Percentiles rank a stretch among this genome's conserved stretches.
Conservation (phyloP, 768 basidiomycete genomes). For the Porphyrellus cyaneotinctus region DNA sequence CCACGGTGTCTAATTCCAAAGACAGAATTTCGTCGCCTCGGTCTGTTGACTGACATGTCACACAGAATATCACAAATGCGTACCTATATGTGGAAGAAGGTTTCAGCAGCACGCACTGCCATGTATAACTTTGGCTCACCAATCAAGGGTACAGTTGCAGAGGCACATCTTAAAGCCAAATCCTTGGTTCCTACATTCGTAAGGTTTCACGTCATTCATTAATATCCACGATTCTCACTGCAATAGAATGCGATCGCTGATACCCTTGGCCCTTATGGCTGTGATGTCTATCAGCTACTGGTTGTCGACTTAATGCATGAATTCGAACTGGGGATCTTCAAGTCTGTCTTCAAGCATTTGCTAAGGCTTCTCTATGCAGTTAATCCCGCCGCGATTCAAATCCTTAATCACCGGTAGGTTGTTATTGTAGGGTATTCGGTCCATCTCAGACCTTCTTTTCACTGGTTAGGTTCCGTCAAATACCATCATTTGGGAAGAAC, state of each 20-base stretch:
- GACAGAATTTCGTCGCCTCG: conserved; percentile 10
- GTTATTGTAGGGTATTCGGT: not conserved
- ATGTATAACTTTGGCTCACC: conserved; percentile 12
- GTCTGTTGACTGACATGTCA: conserved; percentile 7
- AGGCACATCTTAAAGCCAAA: conserved; percentile 5
- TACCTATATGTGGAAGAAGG: not conserved
- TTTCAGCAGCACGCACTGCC: not conserved
- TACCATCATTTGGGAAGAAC: conserved; percentile 20
- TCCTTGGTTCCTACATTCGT: conserved; percentile 14
- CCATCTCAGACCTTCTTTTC: too few relatives aligned
- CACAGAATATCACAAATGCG: not conserved
- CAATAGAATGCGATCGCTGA: not conserved
- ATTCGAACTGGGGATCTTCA: not conserved
- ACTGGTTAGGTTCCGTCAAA: conserved; percentile 11
- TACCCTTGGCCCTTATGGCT: not conserved
- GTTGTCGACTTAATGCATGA: not conserved
- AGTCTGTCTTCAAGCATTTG: not conserved
- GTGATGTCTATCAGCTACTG: not conserved
- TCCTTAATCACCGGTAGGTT: not conserved
- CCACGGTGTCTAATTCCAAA: conserved; percentile 26
- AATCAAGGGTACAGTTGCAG: conserved; percentile 10
- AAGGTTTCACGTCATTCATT: not conserved
- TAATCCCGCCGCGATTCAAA: too few relatives aligned
- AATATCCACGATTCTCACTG: too few relatives aligned
- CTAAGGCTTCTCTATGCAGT: not conserved